Percentiles rank a stretch among this genome's conserved stretches.
Evolutionary conservation across 23 red algal species (phyloP).

Genomic region (Chondrus crispus): DNA sequence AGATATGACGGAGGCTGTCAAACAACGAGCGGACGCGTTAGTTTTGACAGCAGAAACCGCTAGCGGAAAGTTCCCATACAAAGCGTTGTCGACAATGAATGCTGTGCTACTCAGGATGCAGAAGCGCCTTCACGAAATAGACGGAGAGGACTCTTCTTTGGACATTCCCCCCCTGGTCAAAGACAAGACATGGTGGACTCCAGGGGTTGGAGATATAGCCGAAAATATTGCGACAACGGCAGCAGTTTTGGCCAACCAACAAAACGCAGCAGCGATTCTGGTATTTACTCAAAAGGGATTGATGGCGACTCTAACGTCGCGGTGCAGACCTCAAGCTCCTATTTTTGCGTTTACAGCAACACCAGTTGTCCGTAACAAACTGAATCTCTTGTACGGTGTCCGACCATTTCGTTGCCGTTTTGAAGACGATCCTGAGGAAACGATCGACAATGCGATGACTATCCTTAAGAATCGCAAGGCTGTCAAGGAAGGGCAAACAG

Average conservation of each 20-base stretch:
- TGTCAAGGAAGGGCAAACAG: constrained; percentile 65
- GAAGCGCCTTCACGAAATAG: constrained; percentile 36
- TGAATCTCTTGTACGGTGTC: constrained; percentile 92
- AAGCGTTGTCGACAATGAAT: constrained; percentile 87
- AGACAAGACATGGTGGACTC: constrained; percentile 60
- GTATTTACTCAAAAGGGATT: constrained; percentile 97
- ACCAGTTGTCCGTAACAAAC: constrained; percentile 81
- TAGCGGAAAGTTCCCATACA: constrained; percentile 90
- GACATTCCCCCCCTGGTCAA: constrained; percentile 50
- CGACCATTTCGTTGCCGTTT: constrained; percentile 89
- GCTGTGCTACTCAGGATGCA: constrained; percentile 78
- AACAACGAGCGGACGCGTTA: constrained; percentile 86
- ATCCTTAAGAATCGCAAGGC: constrained; percentile 70
- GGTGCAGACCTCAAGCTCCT: constrained; percentile 77
- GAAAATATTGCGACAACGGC: constrained; percentile 85
- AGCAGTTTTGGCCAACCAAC: constrained; percentile 72
- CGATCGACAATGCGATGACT: constrained; percentile 80
- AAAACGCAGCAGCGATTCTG: constrained; percentile 82
- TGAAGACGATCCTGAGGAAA: constrained; percentile 91
- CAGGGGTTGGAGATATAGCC: constrained; percentile 61
- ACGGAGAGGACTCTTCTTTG: background rate
- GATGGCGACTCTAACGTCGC: constrained; percentile 84
- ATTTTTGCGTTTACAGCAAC: constrained; percentile 94
- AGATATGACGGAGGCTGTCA: constrained; percentile 94
- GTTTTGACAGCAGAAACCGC: constrained; percentile 99